Percentiles rank a stretch among this genome's conserved stretches.
These are phyloP conservation scores for Blastomyces emzantsi DNA, from an alignment of 2,329 filamentous ascomycete genomes.

Conservation along the genomic window DNA sequence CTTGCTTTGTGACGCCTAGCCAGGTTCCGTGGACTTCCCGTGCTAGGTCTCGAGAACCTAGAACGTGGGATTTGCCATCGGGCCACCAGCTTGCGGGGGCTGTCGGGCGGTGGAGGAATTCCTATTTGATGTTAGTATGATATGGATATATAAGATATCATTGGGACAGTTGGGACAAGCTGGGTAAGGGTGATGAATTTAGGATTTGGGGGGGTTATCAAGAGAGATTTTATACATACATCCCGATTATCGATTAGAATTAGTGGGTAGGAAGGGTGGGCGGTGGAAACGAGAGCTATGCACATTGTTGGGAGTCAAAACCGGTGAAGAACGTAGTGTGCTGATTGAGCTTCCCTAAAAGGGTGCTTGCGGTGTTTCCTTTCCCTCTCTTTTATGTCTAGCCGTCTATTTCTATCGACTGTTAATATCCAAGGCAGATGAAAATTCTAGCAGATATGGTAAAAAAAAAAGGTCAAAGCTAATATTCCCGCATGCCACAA, in stretches of 20 bases:
- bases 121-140: constrained; percentile 32
- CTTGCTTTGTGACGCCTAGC: constrained; percentile 54
- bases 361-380: not conserved
- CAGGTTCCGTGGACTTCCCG: constrained; percentile 53
- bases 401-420: not conserved
- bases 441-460: not conserved
- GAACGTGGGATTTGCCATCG: constrained; percentile 44
- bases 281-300: constrained; percentile 65
- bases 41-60: constrained; percentile 54
- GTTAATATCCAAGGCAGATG: not conserved
- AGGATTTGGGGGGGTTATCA: not conserved
- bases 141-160: constrained; percentile 4
- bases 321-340: not conserved
- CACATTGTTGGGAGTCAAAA: constrained; percentile 48
- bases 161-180: constrained; percentile 8
- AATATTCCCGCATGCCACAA: not conserved
- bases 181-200: not conserved
- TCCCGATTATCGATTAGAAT: constrained; percentile 73
- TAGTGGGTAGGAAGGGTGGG: constrained; percentile 64
- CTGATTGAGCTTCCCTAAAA: not conserved
- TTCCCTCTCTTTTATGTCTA: not conserved
- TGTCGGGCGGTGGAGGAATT: constrained; percentile 55
- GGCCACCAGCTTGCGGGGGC: constrained; percentile 53
- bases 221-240: constrained; percentile 31
- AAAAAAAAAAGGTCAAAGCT: not conserved